Conservation (phyloP, 768 basidiomycete genomes). For the Mycena vitilis region DNA sequence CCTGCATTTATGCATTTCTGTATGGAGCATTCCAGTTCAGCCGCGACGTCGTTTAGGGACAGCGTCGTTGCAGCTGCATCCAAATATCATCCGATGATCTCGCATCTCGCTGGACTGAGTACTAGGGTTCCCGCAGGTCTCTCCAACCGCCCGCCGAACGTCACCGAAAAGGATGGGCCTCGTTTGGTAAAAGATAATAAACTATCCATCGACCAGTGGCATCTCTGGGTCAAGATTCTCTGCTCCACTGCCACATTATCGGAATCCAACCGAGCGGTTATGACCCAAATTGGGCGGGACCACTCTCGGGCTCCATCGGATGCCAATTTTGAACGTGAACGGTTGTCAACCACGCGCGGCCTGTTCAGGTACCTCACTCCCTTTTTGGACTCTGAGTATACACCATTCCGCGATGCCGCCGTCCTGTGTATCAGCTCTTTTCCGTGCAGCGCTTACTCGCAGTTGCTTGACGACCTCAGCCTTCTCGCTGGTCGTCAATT, state of each 20-base stretch:
- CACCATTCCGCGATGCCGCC: constrained; percentile 85
- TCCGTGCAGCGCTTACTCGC: constrained; percentile 79
- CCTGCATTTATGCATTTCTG: constrained; percentile 72
- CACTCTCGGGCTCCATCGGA: constrained; percentile 80
- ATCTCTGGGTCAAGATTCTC: constrained; percentile 85
- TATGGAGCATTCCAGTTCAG: constrained; percentile 58
- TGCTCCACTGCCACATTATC: constrained; percentile 82
- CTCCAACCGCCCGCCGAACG: constrained; percentile 50
- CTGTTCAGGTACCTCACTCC: constrained; percentile 88
- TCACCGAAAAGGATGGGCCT: constrained; percentile 62
- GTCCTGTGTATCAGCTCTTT: constrained; percentile 92
- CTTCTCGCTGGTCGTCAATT: constrained; percentile 84
- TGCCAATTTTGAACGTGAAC: constrained; percentile 81
- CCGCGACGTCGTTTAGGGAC: constrained; percentile 68
- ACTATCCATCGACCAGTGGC: constrained; percentile 79
- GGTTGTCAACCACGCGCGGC: constrained; percentile 83
- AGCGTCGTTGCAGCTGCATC: constrained; percentile 74
- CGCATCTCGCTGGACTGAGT: constrained; percentile 79
- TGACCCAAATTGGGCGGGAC: constrained; percentile 69
- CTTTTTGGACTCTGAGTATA: constrained; percentile 88
- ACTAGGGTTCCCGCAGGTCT: constrained; percentile 62
- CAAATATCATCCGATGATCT: constrained; percentile 78
- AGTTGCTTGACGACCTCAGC: constrained; percentile 86
- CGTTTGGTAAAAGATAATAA: constrained; percentile 69
- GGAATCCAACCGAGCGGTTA: constrained; percentile 65